These are phyloP conservation scores for Zanthoxylum bungeanum DNA, from an alignment of 345 rosid genomes.

Conservation along the genomic window DNA sequence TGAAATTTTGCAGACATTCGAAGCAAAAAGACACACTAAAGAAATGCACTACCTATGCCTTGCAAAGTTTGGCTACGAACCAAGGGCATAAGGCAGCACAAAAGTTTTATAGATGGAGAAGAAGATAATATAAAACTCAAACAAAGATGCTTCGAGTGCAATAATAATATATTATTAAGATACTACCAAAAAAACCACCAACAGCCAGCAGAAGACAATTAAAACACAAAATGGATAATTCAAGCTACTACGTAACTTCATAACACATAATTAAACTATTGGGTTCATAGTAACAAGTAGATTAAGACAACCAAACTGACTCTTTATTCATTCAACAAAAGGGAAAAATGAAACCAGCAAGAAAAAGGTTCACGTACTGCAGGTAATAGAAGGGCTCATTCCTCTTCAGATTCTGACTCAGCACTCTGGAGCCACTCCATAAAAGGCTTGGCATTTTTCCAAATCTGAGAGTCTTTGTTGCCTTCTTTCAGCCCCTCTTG, in stretches of 20 bases:
- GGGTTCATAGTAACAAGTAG: background rate
- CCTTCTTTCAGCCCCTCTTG: slow-evolving; percentile 35
- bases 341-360: background rate
- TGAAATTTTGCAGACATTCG: too few relatives aligned
- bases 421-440: slow-evolving; percentile 76
- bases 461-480: slow-evolving; percentile 32
- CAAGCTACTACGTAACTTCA: background rate
- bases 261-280: background rate
- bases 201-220: slow-evolving; percentile 1
- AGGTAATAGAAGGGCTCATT: slow-evolving; percentile 19
- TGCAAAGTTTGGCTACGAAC: background rate
- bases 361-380: background rate
- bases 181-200: background rate
- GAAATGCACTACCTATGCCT: background rate
- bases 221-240: background rate
- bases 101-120: too few relatives aligned
- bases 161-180: background rate
- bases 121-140: too few relatives aligned
- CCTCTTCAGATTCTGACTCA: slow-evolving; percentile 70
- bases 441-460: slow-evolving; percentile 56
- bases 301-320: background rate
- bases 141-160: too few relatives aligned
- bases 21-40: background rate
- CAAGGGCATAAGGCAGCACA: too few relatives aligned
- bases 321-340: background rate